Base-by-base conservation (phyloP, 2,329 filamentous ascomycete species). In the Botrytis paeoniae region DNA sequence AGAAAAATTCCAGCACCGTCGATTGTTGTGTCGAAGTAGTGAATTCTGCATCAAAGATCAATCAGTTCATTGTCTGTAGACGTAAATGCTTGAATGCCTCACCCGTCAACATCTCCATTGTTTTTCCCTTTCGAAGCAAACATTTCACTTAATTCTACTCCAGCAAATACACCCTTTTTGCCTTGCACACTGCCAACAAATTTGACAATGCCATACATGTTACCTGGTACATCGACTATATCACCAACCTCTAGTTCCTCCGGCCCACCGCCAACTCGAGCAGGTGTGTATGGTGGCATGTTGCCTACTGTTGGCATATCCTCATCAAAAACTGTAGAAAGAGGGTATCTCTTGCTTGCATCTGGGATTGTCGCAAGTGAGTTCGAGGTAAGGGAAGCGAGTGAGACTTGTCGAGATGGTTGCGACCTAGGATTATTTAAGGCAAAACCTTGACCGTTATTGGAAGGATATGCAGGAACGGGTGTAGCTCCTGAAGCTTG, bases 41-140 rank as follows among this genome's bases (percentile, higher is more conserved):
- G 89, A 66, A 91, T 80, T 73, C 89, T 91, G 80, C 54, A 75
- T 72, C 62, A 75, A 64, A 71, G 78, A 78, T 78, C 77, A 80
- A 74, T 76, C 39, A 57, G 48, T 45, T 45, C 61, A 54, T 57
- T 48, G 60, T 16, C 39, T 43, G 45, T 61, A 72, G 75, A 37
- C 51, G 73, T 61, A 66, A 70, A 72, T 74, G 74, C 76, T 77
- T 76, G 76, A 80, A 61, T 77, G 75, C 82, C 89, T 83, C 86
- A 95, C 93, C 95, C 96, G 78, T 98, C 95, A 71, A 98, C 96
- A 82, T 97, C 95, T 76, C 96, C 96, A 79, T 89, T 97, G 81
- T 99, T 99, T 86, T 99, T 99, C 48, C 96, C 96, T 80, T 92
- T 89, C 69, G 87, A 83, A 48, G 94, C 93, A 84, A 92, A 97